Percentiles rank a stretch among this genome's conserved stretches.
Conservation (phyloP, 1,284 basidiomycete species). For the Cryptococcus sp. region DNA sequence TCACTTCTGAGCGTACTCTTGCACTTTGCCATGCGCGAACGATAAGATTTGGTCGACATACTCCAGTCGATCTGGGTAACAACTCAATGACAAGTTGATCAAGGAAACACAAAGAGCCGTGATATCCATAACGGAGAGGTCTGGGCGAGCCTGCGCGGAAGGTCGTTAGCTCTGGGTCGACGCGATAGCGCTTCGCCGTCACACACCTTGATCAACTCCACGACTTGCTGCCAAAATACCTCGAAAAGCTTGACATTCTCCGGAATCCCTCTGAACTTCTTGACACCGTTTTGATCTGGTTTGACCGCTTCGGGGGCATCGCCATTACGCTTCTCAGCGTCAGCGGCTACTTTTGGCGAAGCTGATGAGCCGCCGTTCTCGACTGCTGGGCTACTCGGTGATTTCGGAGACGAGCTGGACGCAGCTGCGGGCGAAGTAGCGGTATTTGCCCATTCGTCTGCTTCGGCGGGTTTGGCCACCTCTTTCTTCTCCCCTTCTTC, state of each 20-base stretch:
- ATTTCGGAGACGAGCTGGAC: slow-evolving; percentile 18
- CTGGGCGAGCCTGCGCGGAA: slow-evolving; percentile 76
- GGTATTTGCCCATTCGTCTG: slow-evolving; percentile 34
- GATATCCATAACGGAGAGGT: slow-evolving; percentile 91
- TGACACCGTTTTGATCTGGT: slow-evolving; percentile 25
- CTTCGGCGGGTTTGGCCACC: slow-evolving; percentile 41
- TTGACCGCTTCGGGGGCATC: slow-evolving; percentile 5
- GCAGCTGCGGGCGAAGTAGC: slow-evolving; percentile 9
- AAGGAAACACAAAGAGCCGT: slow-evolving; percentile 90
- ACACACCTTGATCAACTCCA: slow-evolving; percentile 85
- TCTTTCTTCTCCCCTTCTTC: slow-evolving; percentile 30
- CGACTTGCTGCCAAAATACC: slow-evolving; percentile 98
- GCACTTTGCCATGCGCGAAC: slow-evolving; percentile 81
- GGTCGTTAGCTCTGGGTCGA: slow-evolving; percentile 7
- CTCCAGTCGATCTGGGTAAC: slow-evolving; percentile 90
- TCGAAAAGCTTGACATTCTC: slow-evolving; percentile 90
- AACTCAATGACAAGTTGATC: slow-evolving; percentile 87
- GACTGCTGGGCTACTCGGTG: slow-evolving; percentile 9
- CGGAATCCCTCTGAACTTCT: slow-evolving; percentile 81
- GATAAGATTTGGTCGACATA: slow-evolving; percentile 91
- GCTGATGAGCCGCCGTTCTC: slow-evolving; percentile 18
- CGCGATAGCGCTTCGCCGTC: neutral
- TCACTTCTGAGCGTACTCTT: slow-evolving; percentile 76
- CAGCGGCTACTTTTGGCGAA: slow-evolving; percentile 15
- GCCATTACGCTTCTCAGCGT: slow-evolving; percentile 22